Evolutionary conservation across 129 eudicot genomes (phyloP), one percentile per base, ranked within the genome.

Genomic region (Smallanthus sonchifolius): DNA sequence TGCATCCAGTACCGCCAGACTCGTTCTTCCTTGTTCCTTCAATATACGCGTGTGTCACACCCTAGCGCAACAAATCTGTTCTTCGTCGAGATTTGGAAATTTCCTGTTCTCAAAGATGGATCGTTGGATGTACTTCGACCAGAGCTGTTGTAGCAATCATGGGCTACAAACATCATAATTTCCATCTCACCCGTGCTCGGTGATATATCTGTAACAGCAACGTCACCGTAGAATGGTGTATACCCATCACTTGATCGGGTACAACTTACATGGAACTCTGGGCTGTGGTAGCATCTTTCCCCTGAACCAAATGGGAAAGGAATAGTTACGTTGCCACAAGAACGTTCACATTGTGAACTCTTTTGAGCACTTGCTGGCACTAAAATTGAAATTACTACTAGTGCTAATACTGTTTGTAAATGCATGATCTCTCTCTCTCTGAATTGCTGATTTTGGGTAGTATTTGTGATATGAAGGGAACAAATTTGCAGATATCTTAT

Each of bases 41-140:
- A 2, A 78, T 17, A 24, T 3, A 10, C 0, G 73, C 77, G 0
- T 3, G 82, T 62, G 24, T 78, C 77, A 6, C 82, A 78, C 47
- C 82, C 82, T 9, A 78, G 28, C 4, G 75, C 77, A 2, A 65
- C 43, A 16, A 71, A 78, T 11, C 5, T 78, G 67, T 78, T 78
- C 56, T 43, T 62, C 4, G 49, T 6, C 4, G 80, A 76, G 37
- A 76, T 52, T 14, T 5, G 37, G 5, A 52, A 20, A n/a, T n/a
- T n/a, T n/a, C n/a, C n/a, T n/a, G n/a, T n/a, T n/a, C n/a, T n/a
- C n/a, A n/a, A n/a, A n/a, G n/a, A n/a, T n/a, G n/a, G n/a, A n/a
- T n/a, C n/a, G n/a, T n/a, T n/a, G n/a, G n/a, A n/a, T 16, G 5
- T 15, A 1, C 1, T 38, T 5, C 34, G 38, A 32, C 76, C 79